These are phyloP conservation scores for Kwoniella shivajii DNA, from an alignment of 1,284 basidiomycete genomes.

Conservation along the genomic window DNA sequence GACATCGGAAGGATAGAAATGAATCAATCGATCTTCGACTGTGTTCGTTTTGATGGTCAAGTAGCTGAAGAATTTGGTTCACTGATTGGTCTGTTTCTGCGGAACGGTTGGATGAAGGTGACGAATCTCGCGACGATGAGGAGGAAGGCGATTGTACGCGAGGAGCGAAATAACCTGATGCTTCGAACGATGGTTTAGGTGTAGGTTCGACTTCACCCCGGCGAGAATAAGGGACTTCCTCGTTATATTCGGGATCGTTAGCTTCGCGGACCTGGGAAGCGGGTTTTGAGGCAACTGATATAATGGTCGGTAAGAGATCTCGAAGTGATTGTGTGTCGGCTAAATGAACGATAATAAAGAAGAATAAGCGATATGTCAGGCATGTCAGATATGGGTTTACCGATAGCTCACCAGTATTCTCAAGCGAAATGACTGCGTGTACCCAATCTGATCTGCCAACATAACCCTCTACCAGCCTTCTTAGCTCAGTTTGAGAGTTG, in stretches of 20 bases:
- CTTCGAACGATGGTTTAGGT: conserved; percentile 10
- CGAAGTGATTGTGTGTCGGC: neutral
- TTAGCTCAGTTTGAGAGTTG: conserved; percentile 24
- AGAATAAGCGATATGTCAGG: no score
- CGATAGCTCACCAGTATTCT: neutral
- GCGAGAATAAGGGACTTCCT: neutral
- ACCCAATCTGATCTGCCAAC: conserved; percentile 26
- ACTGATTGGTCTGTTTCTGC: neutral
- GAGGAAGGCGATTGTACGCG: conserved; percentile 6
- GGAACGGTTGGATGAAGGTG: neutral
- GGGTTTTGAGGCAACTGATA: no score
- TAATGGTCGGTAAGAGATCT: neutral
- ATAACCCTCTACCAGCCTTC: conserved; percentile 29
- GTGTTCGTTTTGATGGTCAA: neutral
- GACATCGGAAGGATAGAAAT: conserved; percentile 31
- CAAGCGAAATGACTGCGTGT: conserved; percentile 30
- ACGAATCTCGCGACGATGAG: neutral
- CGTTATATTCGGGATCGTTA: neutral
- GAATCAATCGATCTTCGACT: conserved; percentile 1
- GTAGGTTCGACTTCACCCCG: conserved; percentile 12
- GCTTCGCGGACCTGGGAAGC: no score
- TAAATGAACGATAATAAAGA: no score
- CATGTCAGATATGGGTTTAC: no score
- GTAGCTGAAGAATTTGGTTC: neutral
- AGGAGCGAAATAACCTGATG: conserved; percentile 17